Evolutionary conservation across 495 filamentous ascomycete genomes (phyloP).

Genomic region (Penicillium egyptiacum): DNA sequence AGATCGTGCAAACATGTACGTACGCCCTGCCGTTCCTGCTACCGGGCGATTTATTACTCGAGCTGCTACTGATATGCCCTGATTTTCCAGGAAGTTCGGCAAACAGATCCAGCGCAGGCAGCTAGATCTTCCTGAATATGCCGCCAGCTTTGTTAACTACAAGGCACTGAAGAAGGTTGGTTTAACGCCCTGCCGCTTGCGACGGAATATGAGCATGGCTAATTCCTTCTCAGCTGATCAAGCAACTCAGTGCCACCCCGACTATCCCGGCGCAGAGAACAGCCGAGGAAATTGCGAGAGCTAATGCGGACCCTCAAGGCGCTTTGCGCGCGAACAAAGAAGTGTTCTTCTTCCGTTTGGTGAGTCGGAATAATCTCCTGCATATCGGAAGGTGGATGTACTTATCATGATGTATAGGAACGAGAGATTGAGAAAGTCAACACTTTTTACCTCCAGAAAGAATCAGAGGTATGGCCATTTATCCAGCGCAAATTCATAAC

Average conservation of each 20-base stretch:
- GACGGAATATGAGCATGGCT: constrained; percentile 12
- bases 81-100: constrained; percentile 85
- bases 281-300: constrained; percentile 43
- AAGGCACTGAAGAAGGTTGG: constrained; percentile 95
- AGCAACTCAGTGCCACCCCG: constrained; percentile 90
- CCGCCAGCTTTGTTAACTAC: constrained; percentile 98
- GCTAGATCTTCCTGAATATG: constrained; percentile 98
- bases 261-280: constrained; percentile 74
- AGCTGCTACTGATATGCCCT: constrained; percentile 8
- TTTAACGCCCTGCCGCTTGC: not conserved
- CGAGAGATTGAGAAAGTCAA: constrained; percentile 98
- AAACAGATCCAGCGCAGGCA: constrained; percentile 98
- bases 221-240: constrained; percentile 75
- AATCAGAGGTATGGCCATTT: constrained; percentile 74
- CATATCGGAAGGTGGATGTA: not conserved
- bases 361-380: constrained; percentile 41
- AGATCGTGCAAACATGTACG: constrained; percentile 38
- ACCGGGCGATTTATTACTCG: not conserved
- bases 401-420: constrained; percentile 58
- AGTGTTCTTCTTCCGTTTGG: constrained; percentile 96
- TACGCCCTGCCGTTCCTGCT: not conserved
- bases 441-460: constrained; percentile 94
- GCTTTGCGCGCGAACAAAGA: constrained; percentile 97
- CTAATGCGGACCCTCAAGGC: constrained; percentile 71
- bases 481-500: not conserved